Base-by-base conservation (phyloP, 116 monocot genomes). In the Trichopus zeylanicus region DNA sequence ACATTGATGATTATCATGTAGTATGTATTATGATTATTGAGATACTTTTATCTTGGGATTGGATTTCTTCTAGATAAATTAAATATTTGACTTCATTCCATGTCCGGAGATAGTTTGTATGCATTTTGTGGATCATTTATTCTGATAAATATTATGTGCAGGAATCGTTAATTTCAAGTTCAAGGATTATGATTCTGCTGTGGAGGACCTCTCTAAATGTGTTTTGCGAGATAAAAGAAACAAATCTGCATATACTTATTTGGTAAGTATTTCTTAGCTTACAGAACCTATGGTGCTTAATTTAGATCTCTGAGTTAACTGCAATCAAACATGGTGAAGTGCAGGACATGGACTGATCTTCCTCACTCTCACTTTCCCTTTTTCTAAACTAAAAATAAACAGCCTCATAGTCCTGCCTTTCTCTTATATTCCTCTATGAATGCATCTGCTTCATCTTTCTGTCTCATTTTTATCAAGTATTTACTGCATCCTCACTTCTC, bases 131-230 rank as follows among this genome's bases (percentile, higher is more conserved):
- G n/a, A 42, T 42, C 13, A 42, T 8, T 5, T 42, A 13, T 12
- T 29, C 29, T 28, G 29, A 28, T 56, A 33, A 31, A 32, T 57
- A 57, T 28, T 6, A 57, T 64, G 24, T 76, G 53, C 74, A 88
- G 93, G 94, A 28, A 86, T 89, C 64, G 76, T 94, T 55, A 78
- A 71, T 76, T 94, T 78, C 78, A 86, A 94, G 67, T 94, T 89
- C 64, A 94, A 89, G 69, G 94, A 94, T 70, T 89, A 75, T 55
- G 39, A 70, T 75, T 70, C 89, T 60, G 74, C 85, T 19, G 78
- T 89, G 19, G 69, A 78, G 46, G 94, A 94, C 57, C 83, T 94
- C 24, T 73, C 94, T 59, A 60, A 69, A 46, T 94, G 94, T 69
- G 73, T 86, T 53, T 75, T 70, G 48, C 70, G 29, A 30, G 89